Percentiles rank a stretch among this genome's conserved stretches.
These are phyloP conservation scores for Fusarium decemcellulare DNA, from an alignment of 2,329 filamentous ascomycete genomes.

Conservation along the genomic window DNA sequence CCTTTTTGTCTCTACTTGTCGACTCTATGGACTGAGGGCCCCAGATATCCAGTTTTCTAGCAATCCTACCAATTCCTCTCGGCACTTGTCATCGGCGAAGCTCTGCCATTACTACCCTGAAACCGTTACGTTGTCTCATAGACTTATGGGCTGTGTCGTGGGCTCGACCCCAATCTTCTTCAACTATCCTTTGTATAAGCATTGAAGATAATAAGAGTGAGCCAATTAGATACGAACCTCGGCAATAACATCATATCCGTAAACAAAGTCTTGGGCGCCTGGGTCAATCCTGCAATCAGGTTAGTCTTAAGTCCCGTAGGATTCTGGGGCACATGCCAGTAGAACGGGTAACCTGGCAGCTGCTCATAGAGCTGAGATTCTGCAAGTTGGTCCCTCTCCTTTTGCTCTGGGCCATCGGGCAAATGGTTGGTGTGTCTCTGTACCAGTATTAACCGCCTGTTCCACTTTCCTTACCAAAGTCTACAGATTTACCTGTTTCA, in stretches of 20 bases:
- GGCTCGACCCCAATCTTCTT: slow-evolving; percentile 11
- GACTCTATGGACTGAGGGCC: neutral
- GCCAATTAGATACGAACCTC: neutral
- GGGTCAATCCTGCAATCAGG: slow-evolving; percentile 7
- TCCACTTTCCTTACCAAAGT: neutral
- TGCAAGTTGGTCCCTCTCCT: slow-evolving; percentile 1
- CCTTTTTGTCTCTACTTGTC: neutral
- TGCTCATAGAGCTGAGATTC: slow-evolving; percentile 7
- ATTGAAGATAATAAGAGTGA: neutral
- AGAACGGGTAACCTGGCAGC: slow-evolving; percentile 10
- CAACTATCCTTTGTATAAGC: slow-evolving; percentile 5
- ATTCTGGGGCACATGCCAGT: slow-evolving; percentile 1
- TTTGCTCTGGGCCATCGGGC: slow-evolving; percentile 17
- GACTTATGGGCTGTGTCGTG: neutral
- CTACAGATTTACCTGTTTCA: slow-evolving; percentile 8
- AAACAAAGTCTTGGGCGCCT: slow-evolving; percentile 10
- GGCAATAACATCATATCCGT: slow-evolving; percentile 13
- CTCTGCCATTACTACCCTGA: no score
- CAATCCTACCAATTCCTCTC: no score
- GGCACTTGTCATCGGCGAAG: no score
- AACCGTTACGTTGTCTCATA: neutral
- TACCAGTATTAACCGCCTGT: neutral
- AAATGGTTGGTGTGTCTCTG: slow-evolving; percentile 15
- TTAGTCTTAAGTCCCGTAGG: neutral
- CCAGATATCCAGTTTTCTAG: neutral